Percentiles rank a stretch among this genome's conserved stretches.
Conservation (phyloP, 176 grass and related monocot genomes). For the Puccinellia tenuiflora region DNA sequence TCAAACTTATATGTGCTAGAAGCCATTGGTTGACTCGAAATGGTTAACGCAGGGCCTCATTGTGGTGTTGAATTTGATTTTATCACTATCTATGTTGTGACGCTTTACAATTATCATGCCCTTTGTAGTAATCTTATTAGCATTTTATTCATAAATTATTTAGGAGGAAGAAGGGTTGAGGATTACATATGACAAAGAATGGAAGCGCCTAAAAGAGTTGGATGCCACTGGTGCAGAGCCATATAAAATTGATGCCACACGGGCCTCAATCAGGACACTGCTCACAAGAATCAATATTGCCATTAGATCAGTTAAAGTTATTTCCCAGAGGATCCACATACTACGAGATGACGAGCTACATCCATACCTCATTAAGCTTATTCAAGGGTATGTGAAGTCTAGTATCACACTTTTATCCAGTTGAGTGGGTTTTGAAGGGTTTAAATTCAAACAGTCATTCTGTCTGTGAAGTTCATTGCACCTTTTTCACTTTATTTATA, state of each 20-base stretch:
- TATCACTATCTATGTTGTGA: background rate
- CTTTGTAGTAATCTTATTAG: background rate
- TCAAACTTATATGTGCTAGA: background rate
- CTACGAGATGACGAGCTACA: constrained; percentile 69
- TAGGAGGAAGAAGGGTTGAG: constrained; percentile 86
- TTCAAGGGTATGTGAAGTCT: constrained; percentile 67
- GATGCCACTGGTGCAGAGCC: constrained; percentile 65
- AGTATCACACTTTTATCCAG: background rate
- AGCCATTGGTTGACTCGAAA: background rate
- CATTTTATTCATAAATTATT: constrained; percentile 9
- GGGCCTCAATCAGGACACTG: constrained; percentile 45
- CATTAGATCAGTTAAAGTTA: constrained; percentile 64
- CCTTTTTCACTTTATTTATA: too few species aligned
- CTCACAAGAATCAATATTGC: constrained; percentile 61
- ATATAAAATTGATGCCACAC: constrained; percentile 49
- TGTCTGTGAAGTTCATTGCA: too few species aligned
- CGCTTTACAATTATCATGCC: background rate
- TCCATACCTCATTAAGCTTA: constrained; percentile 55
- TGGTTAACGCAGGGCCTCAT: background rate
- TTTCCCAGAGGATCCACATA: constrained; percentile 72
- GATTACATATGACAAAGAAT: constrained; percentile 71
- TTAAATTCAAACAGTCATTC: background rate
- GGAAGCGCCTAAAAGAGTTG: constrained; percentile 66
- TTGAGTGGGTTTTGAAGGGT: background rate
- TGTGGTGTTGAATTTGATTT: background rate